Evolutionary conservation across 805 yeast genomes (phyloP).

Genomic region (Starmerella ratchasimensis): DNA sequence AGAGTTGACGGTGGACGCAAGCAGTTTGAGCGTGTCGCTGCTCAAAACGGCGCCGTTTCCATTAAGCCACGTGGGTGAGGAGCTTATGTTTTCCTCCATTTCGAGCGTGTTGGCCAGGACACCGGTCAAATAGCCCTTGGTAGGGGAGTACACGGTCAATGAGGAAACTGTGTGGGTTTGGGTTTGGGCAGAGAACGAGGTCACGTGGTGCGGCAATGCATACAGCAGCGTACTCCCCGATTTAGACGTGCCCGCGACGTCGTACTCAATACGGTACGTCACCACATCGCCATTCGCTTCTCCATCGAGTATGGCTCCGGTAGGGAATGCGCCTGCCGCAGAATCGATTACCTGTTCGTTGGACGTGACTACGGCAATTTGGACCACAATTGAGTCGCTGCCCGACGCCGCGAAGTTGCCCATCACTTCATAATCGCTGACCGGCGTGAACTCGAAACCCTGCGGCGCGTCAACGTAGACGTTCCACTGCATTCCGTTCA

Average conservation of each 20-base stretch:
- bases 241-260: constrained; percentile 38
- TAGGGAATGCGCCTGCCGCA: constrained; percentile 57
- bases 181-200: constrained; percentile 30
- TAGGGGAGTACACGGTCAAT: constrained; percentile 34
- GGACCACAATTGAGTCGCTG: constrained; percentile 31
- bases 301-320: constrained; percentile 37
- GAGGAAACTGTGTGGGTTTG: constrained; percentile 21
- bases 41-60: constrained; percentile 34
- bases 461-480: constrained; percentile 34
- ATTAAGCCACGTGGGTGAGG: constrained; percentile 40
- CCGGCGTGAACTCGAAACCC: constrained; percentile 26
- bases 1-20: constrained; percentile 36
- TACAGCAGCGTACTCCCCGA: constrained; percentile 35
- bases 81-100: constrained; percentile 30
- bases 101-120: constrained; percentile 24
- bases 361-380: constrained; percentile 38
- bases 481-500: constrained; percentile 37
- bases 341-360: constrained; percentile 33
- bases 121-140: constrained; percentile 32
- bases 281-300: constrained; percentile 35
- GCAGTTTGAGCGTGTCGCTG: constrained; percentile 30
- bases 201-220: constrained; percentile 56
- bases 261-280: constrained; percentile 36
- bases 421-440: constrained; percentile 27
- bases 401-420: constrained; percentile 25